These are phyloP conservation scores for Boletus semigastroideus DNA, from an alignment of 1,284 basidiomycete species.

Conservation along the genomic window DNA sequence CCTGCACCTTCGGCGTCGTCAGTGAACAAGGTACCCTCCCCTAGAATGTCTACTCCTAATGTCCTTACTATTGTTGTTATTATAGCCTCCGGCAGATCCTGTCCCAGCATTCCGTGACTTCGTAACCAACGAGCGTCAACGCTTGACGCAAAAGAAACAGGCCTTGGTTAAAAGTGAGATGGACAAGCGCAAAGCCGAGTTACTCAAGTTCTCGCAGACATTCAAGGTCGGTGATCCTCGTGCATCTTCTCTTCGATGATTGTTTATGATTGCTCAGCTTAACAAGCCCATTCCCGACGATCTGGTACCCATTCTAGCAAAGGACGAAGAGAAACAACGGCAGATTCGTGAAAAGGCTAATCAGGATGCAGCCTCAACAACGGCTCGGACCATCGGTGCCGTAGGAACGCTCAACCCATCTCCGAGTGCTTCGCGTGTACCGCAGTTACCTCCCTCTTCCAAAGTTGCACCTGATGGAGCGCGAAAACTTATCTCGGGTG, in stretches of 20 bases:
- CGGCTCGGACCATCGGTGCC: slow-evolving; percentile 65
- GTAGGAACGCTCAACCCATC: slow-evolving; percentile 36
- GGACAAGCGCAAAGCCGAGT: slow-evolving; percentile 88
- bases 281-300: slow-evolving; percentile 95
- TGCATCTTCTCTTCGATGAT: neutral
- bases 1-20: slow-evolving; percentile 49
- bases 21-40: slow-evolving; percentile 36
- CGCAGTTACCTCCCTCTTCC: slow-evolving; percentile 24
- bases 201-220: slow-evolving; percentile 87
- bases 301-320: slow-evolving; percentile 87
- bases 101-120: slow-evolving; percentile 85
- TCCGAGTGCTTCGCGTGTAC: slow-evolving; percentile 36
- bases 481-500: slow-evolving; percentile 36
- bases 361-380: slow-evolving; percentile 62
- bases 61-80: slow-evolving; percentile 1
- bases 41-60: neutral
- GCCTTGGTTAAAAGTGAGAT: slow-evolving; percentile 90
- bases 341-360: slow-evolving; percentile 76
- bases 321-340: slow-evolving; percentile 86
- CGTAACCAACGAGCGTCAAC: slow-evolving; percentile 85
- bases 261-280: slow-evolving; percentile 48
- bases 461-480: slow-evolving; percentile 27
- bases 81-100: slow-evolving; percentile 64
- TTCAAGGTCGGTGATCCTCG: slow-evolving; percentile 73
- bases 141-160: slow-evolving; percentile 87